These are phyloP conservation scores for Dryas integrifolia DNA, from an alignment of 331 rosid species.

Conservation along the genomic window DNA sequence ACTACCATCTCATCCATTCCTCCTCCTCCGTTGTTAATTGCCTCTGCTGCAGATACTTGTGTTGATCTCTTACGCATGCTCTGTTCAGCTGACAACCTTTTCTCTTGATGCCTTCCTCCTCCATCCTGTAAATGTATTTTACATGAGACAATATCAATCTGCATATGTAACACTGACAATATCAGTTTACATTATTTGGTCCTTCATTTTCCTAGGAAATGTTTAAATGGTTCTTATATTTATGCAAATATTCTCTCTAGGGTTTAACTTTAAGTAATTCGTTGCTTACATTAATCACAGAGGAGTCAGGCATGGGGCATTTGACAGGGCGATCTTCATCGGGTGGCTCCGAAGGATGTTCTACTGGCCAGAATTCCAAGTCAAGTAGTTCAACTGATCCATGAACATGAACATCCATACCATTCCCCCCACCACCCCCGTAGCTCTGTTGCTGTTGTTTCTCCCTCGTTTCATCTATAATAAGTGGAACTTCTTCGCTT, in stretches of 20 bases:
- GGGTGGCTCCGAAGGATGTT: conserved; percentile 85
- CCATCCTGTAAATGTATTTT: conserved; percentile 61
- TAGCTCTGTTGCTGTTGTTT: background rate
- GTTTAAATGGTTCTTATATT: too few species aligned
- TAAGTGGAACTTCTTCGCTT: conserved; percentile 37
- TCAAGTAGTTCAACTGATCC: conserved; percentile 38
- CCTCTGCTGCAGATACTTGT: conserved; percentile 26
- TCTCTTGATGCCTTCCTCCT: conserved; percentile 43
- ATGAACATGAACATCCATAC: background rate
- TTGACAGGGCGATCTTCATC: conserved; percentile 91
- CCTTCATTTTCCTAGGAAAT: too few species aligned
- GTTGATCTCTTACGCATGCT: conserved; percentile 57
- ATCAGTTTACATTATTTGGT: too few species aligned
- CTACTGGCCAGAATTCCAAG: conserved; percentile 73
- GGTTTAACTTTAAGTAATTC: background rate
- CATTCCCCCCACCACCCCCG: background rate
- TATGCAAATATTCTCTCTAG: too few species aligned
- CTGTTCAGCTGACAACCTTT: conserved; percentile 48
- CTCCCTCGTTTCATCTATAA: conserved; percentile 39
- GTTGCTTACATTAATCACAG: conserved; percentile 63
- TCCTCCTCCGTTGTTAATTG: conserved; percentile 24
- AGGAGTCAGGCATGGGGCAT: conserved; percentile 90
- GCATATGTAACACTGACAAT: conserved; percentile 21
- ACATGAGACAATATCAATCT: conserved; percentile 25
- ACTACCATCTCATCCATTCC: conserved; percentile 11